Conservation (phyloP, 768 basidiomycete genomes). For the Xerocomus spinulosus region DNA sequence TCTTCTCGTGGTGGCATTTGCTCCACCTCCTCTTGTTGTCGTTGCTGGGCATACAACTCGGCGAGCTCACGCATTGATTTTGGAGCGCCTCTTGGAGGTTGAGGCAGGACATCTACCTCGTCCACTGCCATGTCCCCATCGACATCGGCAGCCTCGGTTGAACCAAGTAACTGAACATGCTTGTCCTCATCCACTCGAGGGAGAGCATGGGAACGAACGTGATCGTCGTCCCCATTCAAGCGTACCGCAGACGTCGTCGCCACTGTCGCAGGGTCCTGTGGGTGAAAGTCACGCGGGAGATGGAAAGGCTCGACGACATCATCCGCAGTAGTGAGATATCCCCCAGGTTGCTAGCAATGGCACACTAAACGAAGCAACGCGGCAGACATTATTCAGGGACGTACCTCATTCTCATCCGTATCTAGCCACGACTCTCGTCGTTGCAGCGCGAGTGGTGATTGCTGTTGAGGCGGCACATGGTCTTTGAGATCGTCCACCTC, state of each 20-base stretch:
- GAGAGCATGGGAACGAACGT: neutral
- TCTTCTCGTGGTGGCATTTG: slow-evolving; percentile 22
- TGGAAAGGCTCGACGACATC: slow-evolving; percentile 70
- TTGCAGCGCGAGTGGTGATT: slow-evolving; percentile 6
- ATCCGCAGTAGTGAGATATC: slow-evolving; percentile 65
- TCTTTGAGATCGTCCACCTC: neutral
- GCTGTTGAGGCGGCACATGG: slow-evolving; percentile 1
- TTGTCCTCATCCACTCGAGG: neutral
- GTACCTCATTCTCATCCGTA: slow-evolving; percentile 20
- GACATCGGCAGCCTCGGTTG: slow-evolving; percentile 8
- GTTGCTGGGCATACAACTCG: slow-evolving; percentile 27
- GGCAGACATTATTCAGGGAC: neutral
- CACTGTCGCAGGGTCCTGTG: slow-evolving; percentile 8
- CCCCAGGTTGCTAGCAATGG: slow-evolving; percentile 36
- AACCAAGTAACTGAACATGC: neutral
- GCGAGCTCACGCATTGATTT: slow-evolving; percentile 67
- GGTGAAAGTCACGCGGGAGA: slow-evolving; percentile 52
- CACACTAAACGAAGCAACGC: slow-evolving; percentile 17
- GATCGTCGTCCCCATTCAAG: neutral
- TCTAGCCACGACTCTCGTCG: slow-evolving; percentile 19
- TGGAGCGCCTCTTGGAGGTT: slow-evolving; percentile 29
- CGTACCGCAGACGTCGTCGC: slow-evolving; percentile 4
- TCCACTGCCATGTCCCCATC: slow-evolving; percentile 11
- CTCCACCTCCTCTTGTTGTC: neutral
- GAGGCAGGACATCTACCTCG: slow-evolving; percentile 13